Conservation (phyloP, 306 rosid genomes). For the Prunus kanzakura region DNA sequence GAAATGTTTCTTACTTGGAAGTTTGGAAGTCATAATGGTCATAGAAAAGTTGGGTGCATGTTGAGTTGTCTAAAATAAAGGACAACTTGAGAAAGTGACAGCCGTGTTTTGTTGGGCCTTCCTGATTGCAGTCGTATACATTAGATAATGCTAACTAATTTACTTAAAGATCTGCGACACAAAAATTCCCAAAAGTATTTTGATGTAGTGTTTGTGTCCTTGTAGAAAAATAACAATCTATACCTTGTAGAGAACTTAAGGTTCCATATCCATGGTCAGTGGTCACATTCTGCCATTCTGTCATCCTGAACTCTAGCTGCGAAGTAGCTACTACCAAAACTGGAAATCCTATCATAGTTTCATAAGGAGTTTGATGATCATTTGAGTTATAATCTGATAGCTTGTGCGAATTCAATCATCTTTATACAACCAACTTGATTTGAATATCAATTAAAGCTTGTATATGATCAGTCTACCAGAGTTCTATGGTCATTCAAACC, state of each 20-base stretch:
- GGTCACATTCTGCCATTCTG: too few relatives aligned
- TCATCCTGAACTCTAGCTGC: not conserved
- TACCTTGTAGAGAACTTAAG: not conserved
- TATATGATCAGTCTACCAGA: not conserved
- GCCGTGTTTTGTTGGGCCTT: not conserved
- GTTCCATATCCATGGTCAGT: not conserved
- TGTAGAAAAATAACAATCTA: not conserved
- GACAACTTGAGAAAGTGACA: not conserved
- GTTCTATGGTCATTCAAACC: too few relatives aligned
- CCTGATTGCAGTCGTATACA: not conserved
- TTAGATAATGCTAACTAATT: not conserved
- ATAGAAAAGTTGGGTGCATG: not conserved
- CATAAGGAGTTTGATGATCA: not conserved
- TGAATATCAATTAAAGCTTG: not conserved
- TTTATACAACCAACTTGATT: not conserved
- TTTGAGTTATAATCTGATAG: not conserved
- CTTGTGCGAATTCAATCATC: not conserved
- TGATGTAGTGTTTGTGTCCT: not conserved
- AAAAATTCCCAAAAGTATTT: not conserved
- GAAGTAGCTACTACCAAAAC: too few relatives aligned
- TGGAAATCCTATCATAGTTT: not conserved
- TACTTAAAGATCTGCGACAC: not conserved
- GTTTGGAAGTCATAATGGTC: not conserved
- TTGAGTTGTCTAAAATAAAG: not conserved
- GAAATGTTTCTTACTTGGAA: not conserved